A percentile compares a stretch with the other conserved stretches of the same genome.
Conservation (phyloP, 352 stramenopile species). For the Globisporangium ultimum region DNA sequence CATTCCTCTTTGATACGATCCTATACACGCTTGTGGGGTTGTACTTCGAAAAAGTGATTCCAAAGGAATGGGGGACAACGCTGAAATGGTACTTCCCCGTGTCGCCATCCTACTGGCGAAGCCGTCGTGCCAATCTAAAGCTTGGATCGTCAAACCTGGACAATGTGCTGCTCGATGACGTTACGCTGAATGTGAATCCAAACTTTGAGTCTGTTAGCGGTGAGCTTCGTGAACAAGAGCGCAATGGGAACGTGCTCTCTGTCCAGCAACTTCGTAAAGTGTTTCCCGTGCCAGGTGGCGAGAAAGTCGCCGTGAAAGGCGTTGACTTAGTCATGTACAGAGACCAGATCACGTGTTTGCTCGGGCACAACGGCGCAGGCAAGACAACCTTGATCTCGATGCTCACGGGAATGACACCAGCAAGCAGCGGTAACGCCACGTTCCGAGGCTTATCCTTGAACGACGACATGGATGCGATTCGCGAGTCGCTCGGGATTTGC, state of each 20-base stretch:
- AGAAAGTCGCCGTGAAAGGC: slow-evolving; percentile 65
- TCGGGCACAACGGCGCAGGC: slow-evolving; percentile 58
- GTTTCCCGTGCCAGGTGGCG: slow-evolving; percentile 55
- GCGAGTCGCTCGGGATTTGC: slow-evolving; percentile 94
- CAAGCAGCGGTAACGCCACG: slow-evolving; percentile 53
- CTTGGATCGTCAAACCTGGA: no score
- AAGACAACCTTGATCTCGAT: slow-evolving; percentile 88
- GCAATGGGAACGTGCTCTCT: no score
- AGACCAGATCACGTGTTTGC: slow-evolving; percentile 81
- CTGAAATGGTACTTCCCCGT: slow-evolving; percentile 91
- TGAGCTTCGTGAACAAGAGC: no score
- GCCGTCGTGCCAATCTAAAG: background rate
- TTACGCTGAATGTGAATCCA: no score
- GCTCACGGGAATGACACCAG: slow-evolving; percentile 78
- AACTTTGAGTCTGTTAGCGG: no score
- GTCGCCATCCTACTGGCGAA: slow-evolving; percentile 39
- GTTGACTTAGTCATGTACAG: slow-evolving; percentile 83
- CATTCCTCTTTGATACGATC: slow-evolving; percentile 48
- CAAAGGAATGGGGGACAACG: slow-evolving; percentile 85
- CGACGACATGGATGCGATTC: slow-evolving; percentile 83
- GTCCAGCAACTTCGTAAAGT: slow-evolving; percentile 33
- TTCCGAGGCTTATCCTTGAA: slow-evolving; percentile 71
- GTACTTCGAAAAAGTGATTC: slow-evolving; percentile 90
- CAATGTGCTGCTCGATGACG: no score
- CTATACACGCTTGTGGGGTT: slow-evolving; percentile 86